Evolutionary conservation across 2,329 filamentous ascomycete genomes (phyloP).

Genomic region (Zelopaecilomyces penicillatus): DNA sequence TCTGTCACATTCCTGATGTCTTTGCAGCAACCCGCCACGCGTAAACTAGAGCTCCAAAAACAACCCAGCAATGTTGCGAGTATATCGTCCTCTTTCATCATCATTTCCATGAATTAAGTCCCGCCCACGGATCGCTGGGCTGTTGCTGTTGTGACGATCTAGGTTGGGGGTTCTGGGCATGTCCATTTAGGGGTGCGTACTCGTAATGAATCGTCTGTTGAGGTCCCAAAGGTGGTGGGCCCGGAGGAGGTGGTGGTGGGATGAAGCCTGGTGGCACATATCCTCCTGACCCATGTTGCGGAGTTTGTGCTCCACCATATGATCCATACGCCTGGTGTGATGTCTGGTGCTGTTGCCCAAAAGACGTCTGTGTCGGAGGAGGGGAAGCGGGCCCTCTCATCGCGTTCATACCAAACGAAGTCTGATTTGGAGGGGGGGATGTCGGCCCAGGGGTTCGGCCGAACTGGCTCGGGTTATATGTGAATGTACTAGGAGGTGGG

Average conservation of each 20-base stretch:
- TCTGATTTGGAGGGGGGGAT: conserved; percentile 57
- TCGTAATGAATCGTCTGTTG: conserved; percentile 54
- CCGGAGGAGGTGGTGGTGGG: conserved; percentile 55
- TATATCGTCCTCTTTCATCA: neutral
- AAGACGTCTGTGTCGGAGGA: conserved; percentile 49
- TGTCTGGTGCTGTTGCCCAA: conserved; percentile 23
- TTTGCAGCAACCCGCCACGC: too few relatives aligned
- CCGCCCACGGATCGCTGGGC: conserved; percentile 43
- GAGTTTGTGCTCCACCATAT: conserved; percentile 31
- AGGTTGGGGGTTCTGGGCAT: conserved; percentile 24
- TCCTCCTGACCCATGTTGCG: conserved; percentile 29
- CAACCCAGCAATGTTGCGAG: too few relatives aligned
- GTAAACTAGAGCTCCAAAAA: too few relatives aligned
- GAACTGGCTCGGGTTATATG: conserved; percentile 52
- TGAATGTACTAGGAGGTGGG: conserved; percentile 35
- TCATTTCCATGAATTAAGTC: conserved; percentile 44
- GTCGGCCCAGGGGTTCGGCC: conserved; percentile 49
- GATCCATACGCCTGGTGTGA: conserved; percentile 17
- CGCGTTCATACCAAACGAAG: conserved; percentile 34
- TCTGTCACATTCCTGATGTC: too few relatives aligned
- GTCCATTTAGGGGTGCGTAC: conserved; percentile 21
- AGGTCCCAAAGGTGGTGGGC: conserved; percentile 52
- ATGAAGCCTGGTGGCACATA: conserved; percentile 51
- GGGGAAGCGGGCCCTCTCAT: conserved; percentile 40
- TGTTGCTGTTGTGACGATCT: conserved; percentile 29